Base-by-base conservation (phyloP, 257 asterid species). In the Ilex aquifolium region DNA sequence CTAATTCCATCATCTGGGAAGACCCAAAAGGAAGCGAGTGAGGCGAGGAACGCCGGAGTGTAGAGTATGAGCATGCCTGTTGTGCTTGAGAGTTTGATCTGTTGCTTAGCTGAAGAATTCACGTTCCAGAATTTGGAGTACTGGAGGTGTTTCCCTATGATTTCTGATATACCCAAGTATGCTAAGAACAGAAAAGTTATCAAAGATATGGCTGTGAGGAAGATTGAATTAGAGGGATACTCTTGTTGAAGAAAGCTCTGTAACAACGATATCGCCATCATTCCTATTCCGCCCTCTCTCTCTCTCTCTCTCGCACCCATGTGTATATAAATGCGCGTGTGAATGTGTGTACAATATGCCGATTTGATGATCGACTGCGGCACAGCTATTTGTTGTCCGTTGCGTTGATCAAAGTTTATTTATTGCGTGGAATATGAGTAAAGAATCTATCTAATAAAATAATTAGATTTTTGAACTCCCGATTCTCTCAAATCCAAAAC, bases 121-220 rank as follows among this genome's bases (percentile, higher is more conserved):
- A 36, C 63, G 58, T 57, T 71, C 72, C 72, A n/a, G 21, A 87
- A 70, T 80, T 87, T 87, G 10, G 90, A 87, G 64, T 75, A 87
- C 44, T 80, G 80, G 61, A 80, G 64, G 62, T 76, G 78, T 27
- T 74, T 67, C 3, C 94, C 94, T 32, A 54, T 67, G 2, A 50
- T 4, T 69, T 88, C 95, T 70, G 72, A 80, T 79, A 73, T 58
- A 11, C 85, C 95, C 39, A 70, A 77, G 29, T 27, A 76, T 65
- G 68, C 67, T 63, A 80, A 0, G 21, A 67, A 69, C 63, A 72
- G 13, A 16, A 83, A 56, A 7, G 80, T 70, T 32, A 80, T 36
- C 51, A 64, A 74, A 39, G 84, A 65, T 63, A 76, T 56, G 52
- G 76, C 80, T 2, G 68, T 79, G 57, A 80, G 11, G 44, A 70